Evolutionary conservation across 1,284 basidiomycete species (phyloP).

Genomic region (Naganishia albida): DNA sequence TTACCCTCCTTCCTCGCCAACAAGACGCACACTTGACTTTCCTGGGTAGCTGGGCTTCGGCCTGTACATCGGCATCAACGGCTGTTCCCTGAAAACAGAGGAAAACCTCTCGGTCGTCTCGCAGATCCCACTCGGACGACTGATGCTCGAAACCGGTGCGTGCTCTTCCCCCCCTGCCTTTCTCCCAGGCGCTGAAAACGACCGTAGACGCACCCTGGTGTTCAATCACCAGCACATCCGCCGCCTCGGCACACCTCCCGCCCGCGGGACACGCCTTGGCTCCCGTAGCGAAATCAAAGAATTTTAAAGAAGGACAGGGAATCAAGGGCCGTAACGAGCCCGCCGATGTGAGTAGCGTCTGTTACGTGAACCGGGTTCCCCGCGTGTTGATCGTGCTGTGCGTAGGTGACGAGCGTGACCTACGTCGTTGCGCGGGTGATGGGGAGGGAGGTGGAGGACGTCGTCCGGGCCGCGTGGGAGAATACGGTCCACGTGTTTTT

Average conservation of each 20-base stretch:
- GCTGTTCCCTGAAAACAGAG: constrained; percentile 78
- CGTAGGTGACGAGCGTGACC: constrained; percentile 67
- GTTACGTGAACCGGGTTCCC: no score
- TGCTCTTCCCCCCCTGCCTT: constrained; percentile 26
- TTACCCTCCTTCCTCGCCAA: constrained; percentile 39
- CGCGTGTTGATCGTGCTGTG: constrained; percentile 12
- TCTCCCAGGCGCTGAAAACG: no score
- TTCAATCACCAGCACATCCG: constrained; percentile 72
- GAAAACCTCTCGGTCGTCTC: constrained; percentile 68
- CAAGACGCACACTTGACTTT: constrained; percentile 9
- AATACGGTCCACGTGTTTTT: constrained; percentile 69
- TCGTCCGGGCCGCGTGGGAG: constrained; percentile 65
- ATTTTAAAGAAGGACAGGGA: constrained; percentile 61
- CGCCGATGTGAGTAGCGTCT: constrained; percentile 52
- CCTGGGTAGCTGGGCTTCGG: constrained; percentile 66
- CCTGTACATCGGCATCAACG: constrained; percentile 74
- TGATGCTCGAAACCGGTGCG: constrained; percentile 79
- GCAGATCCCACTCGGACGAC: constrained; percentile 63
- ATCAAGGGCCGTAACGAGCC: constrained; percentile 87
- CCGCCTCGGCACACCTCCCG: constrained; percentile 64
- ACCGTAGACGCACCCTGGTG: constrained; percentile 78
- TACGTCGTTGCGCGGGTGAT: constrained; percentile 70
- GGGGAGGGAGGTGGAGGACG: constrained; percentile 61
- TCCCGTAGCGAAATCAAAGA: constrained; percentile 65
- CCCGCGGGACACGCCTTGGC: constrained; percentile 56